Evolutionary conservation across 306 rosid species (phyloP).

Genomic region (Trifolium repens): DNA sequence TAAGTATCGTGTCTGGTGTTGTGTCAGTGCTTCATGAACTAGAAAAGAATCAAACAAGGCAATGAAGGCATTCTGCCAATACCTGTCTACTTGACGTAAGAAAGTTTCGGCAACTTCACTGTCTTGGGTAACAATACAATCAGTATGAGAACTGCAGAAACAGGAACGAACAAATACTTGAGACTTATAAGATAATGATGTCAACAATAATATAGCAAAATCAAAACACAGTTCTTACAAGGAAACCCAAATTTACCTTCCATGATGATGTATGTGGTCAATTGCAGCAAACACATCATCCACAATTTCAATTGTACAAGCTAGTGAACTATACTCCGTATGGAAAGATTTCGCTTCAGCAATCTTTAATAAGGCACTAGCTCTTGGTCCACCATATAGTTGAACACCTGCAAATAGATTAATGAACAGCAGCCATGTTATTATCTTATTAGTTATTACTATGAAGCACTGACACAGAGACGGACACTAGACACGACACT

Average conservation of each 20-base stretch:
- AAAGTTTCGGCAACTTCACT: conserved; percentile 66
- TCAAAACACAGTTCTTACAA: conserved; percentile 4
- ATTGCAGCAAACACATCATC: conserved; percentile 80
- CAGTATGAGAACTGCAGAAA: conserved; percentile 78
- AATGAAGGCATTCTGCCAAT: not conserved
- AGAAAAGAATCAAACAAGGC: conserved; percentile 16
- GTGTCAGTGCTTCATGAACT: not conserved
- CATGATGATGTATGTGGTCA: conserved; percentile 75
- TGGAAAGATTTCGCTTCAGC: conserved; percentile 61
- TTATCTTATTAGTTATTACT: not conserved
- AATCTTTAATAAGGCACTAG: conserved; percentile 59
- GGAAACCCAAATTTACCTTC: conserved; percentile 60
- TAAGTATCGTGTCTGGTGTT: not conserved
- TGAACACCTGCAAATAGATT: conserved; percentile 65
- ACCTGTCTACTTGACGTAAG: conserved; percentile 82
- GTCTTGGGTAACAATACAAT: conserved; percentile 80
- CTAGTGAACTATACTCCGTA: conserved; percentile 70
- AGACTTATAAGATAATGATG: conserved; percentile 5
- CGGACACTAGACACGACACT: not conserved
- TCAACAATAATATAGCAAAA: not conserved
- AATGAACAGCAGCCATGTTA: conserved; percentile 1
- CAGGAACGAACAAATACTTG: not conserved
- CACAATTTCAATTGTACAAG: conserved; percentile 85
- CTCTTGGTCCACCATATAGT: conserved; percentile 80
- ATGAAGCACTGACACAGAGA: not conserved